Evolutionary conservation across 2,329 filamentous ascomycete species (phyloP).

Genomic region (Eutypa lata): DNA sequence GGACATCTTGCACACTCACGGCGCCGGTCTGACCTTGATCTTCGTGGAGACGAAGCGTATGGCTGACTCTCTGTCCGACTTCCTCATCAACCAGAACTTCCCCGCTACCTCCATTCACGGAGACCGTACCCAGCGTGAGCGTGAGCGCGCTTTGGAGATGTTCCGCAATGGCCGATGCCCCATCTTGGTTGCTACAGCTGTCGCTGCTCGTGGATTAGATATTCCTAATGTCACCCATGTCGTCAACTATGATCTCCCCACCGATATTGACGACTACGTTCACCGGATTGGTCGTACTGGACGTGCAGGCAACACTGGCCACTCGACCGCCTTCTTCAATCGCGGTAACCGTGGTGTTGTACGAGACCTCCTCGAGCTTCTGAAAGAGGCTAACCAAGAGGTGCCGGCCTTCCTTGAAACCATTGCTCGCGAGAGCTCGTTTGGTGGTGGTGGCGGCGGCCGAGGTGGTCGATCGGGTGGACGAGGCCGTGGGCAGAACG

Average conservation of each 20-base stretch:
- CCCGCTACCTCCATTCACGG: slow-evolving; percentile 98
- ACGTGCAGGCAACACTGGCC: slow-evolving; percentile 98
- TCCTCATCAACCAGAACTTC: slow-evolving; percentile 98
- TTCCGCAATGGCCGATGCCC: slow-evolving; percentile 96
- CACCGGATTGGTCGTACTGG: slow-evolving; percentile 99
- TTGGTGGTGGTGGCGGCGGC: slow-evolving; percentile 57
- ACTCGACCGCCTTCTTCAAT: slow-evolving; percentile 99
- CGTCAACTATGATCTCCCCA: slow-evolving; percentile 98
- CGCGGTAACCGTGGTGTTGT: slow-evolving; percentile 98
- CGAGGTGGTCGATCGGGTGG: slow-evolving; percentile 63
- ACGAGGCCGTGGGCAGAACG: slow-evolving; percentile 65
- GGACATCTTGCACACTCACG: slow-evolving; percentile 95
- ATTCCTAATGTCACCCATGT: slow-evolving; percentile 97
- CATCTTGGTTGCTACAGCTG: slow-evolving; percentile 93
- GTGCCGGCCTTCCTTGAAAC: slow-evolving; percentile 92
- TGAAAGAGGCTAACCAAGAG: slow-evolving; percentile 99
- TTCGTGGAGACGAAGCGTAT: slow-evolving; percentile 99
- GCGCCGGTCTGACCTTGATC: slow-evolving; percentile 84
- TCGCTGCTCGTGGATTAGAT: slow-evolving; percentile 86
- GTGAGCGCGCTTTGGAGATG: slow-evolving; percentile 95
- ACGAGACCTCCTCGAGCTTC: slow-evolving; percentile 90
- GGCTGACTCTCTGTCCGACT: slow-evolving; percentile 96
- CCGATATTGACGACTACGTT: slow-evolving; percentile 97
- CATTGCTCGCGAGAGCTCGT: slow-evolving; percentile 92
- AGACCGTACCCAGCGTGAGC: slow-evolving; percentile 96